phyloP scores from a whole-genome alignment of 371 early-diverging fungal species.

The Mortierella sp. region DNA sequence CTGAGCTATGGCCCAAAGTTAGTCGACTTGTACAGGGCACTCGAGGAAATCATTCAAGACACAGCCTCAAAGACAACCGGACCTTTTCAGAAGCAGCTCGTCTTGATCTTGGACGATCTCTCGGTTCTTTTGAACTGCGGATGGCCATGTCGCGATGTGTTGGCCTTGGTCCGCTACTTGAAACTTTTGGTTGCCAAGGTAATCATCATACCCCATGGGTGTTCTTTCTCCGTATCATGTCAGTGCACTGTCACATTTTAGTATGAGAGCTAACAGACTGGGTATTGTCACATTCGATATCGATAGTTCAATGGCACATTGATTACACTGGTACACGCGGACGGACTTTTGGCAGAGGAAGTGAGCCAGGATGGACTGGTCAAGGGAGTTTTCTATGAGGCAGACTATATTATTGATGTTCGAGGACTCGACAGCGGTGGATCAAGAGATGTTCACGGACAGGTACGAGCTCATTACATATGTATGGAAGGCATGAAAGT shows the following conservation, averaged over 20 bases:
- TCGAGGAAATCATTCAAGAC: slow-evolving; percentile 41
- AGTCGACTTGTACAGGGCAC: slow-evolving; percentile 34
- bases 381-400: slow-evolving; percentile 62
- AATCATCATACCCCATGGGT: background rate
- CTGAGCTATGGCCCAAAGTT: slow-evolving; percentile 50
- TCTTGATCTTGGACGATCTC: slow-evolving; percentile 76
- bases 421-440: slow-evolving; percentile 74
- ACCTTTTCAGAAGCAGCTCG: slow-evolving; percentile 45
- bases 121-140: slow-evolving; percentile 71
- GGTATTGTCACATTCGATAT: background rate
- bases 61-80: slow-evolving; percentile 15
- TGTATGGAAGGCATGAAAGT: background rate
- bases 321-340: slow-evolving; percentile 71
- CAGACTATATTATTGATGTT: slow-evolving; percentile 71
- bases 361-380: slow-evolving; percentile 69
- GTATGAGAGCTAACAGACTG: background rate
- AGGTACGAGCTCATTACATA: slow-evolving; percentile 53
- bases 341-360: slow-evolving; percentile 68
- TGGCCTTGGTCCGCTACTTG: slow-evolving; percentile 64
- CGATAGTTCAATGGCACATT: slow-evolving; percentile 66
- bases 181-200: slow-evolving; percentile 61
- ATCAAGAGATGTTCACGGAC: slow-evolving; percentile 78
- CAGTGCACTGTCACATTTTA: background rate
- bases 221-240: background rate
- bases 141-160: slow-evolving; percentile 60